A percentile compares a stretch with the other conserved stretches of the same genome.
Evolutionary conservation across 306 rosid species (phyloP).

Genomic region (Neltuma alba): DNA sequence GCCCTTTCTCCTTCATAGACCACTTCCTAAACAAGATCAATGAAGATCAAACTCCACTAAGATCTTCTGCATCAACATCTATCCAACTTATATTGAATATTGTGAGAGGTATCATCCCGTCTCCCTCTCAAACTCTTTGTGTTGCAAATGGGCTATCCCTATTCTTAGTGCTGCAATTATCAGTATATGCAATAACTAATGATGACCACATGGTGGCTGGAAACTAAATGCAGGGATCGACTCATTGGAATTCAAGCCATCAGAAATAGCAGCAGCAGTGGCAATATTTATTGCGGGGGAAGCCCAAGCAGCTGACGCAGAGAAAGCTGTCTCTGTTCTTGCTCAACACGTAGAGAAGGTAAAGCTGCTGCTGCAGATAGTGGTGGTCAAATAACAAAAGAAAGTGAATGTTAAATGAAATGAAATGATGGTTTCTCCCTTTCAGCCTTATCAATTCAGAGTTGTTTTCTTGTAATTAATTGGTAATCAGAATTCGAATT

Average conservation of each 20-base stretch:
- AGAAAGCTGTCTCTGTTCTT: constrained; percentile 59
- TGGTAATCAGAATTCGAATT: background rate
- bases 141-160: constrained; percentile 23
- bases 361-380: constrained; percentile 17
- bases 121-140: background rate
- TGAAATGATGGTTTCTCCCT: constrained; percentile 30
- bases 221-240: constrained; percentile 84
- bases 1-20: constrained; percentile 88
- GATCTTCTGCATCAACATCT: constrained; percentile 50
- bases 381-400: constrained; percentile 40
- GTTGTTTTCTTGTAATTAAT: constrained; percentile 31
- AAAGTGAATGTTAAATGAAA: constrained; percentile 1
- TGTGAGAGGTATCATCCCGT: constrained; percentile 49
- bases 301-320: constrained; percentile 60
- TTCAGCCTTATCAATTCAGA: constrained; percentile 26
- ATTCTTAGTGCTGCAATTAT: constrained; percentile 5
- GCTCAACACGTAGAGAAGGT: constrained; percentile 73
- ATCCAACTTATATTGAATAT: constrained; percentile 62
- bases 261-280: constrained; percentile 94
- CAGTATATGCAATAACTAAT: constrained; percentile 20
- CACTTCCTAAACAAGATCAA: constrained; percentile 70
- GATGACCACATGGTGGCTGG: constrained; percentile 50
- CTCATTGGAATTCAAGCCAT: constrained; percentile 91
- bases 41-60: constrained; percentile 50
- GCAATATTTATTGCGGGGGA: constrained; percentile 67